A percentile compares a stretch with the other conserved stretches of the same genome.
These are phyloP conservation scores for Parietichytrium sp. DNA, from an alignment of 108 stramenopile genomes.

Conservation along the genomic window DNA sequence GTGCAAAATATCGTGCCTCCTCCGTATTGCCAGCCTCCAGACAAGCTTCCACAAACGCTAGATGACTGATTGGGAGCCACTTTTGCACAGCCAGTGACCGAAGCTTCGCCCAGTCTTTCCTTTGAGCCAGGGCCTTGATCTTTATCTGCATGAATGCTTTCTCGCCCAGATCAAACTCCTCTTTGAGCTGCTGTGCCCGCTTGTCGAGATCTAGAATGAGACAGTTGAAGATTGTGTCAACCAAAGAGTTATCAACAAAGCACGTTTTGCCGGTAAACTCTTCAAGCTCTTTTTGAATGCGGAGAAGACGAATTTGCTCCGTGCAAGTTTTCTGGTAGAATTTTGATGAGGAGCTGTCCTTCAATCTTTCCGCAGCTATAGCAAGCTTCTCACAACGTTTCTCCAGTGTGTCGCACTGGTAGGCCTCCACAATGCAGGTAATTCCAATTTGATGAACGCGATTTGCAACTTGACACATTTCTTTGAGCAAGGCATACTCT, in stretches of 20 bases:
- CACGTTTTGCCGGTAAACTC: background rate
- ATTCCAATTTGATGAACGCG: background rate
- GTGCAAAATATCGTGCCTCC: constrained; percentile 27
- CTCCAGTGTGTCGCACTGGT: background rate
- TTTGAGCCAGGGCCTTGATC: background rate
- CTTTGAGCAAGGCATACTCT: background rate
- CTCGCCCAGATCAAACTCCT: background rate
- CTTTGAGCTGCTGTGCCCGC: constrained; percentile 27
- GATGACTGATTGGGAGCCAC: background rate
- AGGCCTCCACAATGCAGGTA: background rate
- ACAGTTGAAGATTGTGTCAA: background rate
- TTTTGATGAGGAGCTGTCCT: background rate
- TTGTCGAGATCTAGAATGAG: background rate
- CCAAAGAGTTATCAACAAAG: constrained; percentile 30
- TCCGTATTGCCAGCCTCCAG: background rate
- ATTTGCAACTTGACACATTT: background rate
- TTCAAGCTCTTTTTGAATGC: constrained; percentile 9
- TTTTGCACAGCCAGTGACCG: background rate
- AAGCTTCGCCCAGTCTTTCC: background rate
- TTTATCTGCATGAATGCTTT: background rate
- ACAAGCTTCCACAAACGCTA: constrained; percentile 4
- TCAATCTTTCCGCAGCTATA: background rate
- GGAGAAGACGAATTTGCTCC: background rate
- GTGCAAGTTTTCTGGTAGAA: background rate
- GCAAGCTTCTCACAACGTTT: background rate